Percentiles rank a stretch among this genome's conserved stretches.
Evolutionary conservation across 2,329 filamentous ascomycete genomes (phyloP).

Genomic region (Nemania sp.): DNA sequence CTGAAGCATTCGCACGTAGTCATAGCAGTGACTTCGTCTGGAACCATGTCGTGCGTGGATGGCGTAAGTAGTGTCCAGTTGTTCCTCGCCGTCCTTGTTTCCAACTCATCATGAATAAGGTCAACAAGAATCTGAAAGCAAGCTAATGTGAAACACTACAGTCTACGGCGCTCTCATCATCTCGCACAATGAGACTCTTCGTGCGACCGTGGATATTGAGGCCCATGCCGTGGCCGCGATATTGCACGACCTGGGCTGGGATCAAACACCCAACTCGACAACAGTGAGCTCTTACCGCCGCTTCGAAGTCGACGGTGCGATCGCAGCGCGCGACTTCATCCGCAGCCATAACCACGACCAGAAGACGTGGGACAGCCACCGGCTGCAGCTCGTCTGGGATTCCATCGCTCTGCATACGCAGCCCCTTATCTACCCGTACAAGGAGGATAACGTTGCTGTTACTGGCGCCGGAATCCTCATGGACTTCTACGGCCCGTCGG

Average conservation of each 20-base stretch:
- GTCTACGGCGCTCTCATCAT: constrained; percentile 21
- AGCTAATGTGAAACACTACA: not conserved
- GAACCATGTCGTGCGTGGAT: constrained; percentile 21
- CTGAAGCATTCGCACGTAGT: constrained; percentile 10
- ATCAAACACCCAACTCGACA: constrained; percentile 37
- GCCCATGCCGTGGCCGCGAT: constrained; percentile 45
- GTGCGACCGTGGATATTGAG: constrained; percentile 46
- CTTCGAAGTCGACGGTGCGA: constrained; percentile 56
- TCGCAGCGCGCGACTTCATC: constrained; percentile 47
- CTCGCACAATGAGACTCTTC: constrained; percentile 20
- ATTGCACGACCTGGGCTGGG: constrained; percentile 50
- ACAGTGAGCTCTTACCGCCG: constrained; percentile 48
- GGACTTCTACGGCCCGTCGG: constrained; percentile 43
- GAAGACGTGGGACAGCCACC: constrained; percentile 41
- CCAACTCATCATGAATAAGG: not conserved
- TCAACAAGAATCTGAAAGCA: not conserved
- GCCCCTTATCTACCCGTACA: constrained; percentile 44
- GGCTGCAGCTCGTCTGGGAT: constrained; percentile 52
- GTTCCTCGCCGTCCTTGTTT: not conserved
- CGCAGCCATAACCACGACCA: constrained; percentile 23
- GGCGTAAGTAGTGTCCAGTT: constrained; percentile 13
- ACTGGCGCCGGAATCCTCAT: constrained; percentile 40
- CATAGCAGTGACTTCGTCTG: constrained; percentile 22
- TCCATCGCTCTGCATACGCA: constrained; percentile 51
- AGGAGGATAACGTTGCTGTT: constrained; percentile 47